Conservation (phyloP, 163 green algal genomes). For the Scenedesmus sp. region DNA sequence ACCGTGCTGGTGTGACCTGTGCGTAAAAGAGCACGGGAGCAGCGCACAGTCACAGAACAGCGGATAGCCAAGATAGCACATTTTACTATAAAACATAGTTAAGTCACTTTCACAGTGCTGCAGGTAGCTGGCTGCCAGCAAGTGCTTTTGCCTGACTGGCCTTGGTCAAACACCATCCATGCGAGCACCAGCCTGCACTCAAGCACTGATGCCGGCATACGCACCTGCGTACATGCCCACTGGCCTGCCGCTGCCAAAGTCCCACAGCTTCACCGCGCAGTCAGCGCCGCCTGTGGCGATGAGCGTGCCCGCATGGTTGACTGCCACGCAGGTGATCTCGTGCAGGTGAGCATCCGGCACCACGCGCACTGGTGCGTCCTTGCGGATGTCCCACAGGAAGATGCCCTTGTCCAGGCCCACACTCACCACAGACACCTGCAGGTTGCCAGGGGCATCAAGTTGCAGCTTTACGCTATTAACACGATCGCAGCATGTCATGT, state of each 20-base stretch:
- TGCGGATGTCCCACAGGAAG: conserved; percentile 63
- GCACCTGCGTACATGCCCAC: conserved; percentile 32
- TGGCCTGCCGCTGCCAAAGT: conserved; percentile 26
- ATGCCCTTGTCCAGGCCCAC: conserved; percentile 57
- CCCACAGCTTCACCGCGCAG: conserved; percentile 53
- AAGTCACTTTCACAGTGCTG: too few species aligned
- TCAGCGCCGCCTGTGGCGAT: conserved; percentile 55
- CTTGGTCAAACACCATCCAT: too few species aligned
- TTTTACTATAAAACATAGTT: too few species aligned
- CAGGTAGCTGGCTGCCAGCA: too few species aligned
- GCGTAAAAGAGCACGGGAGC: neutral
- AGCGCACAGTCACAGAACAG: too few species aligned
- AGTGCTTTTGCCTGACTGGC: too few species aligned
- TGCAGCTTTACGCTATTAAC: too few species aligned
- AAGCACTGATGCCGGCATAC: neutral
- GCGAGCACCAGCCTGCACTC: too few species aligned
- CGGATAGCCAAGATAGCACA: too few species aligned
- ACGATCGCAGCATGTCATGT: neutral
- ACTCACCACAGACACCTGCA: conserved; percentile 61
- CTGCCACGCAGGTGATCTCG: conserved; percentile 49
- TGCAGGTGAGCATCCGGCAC: conserved; percentile 49
- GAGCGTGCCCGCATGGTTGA: conserved; percentile 20
- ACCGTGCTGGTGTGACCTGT: conserved; percentile 46
- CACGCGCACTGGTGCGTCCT: conserved; percentile 15
- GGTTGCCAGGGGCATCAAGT: neutral